Percentiles rank a stretch among this genome's conserved stretches.
Conservation (phyloP, 225 moss, liverwort and hornwort species). For the Takakia lepidozioides region DNA sequence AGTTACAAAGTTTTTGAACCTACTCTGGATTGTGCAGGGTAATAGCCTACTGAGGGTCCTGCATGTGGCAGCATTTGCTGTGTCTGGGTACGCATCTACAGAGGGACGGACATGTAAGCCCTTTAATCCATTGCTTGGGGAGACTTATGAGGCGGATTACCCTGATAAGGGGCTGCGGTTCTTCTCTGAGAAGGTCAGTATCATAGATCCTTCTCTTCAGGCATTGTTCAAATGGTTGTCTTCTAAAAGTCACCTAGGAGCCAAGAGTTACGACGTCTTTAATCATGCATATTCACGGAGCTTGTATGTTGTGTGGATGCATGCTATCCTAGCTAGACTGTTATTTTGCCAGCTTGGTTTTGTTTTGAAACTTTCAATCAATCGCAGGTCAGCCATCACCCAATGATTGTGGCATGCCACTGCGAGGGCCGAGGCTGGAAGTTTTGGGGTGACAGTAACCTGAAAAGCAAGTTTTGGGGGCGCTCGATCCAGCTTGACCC, state of each 20-base stretch:
- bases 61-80: constrained; percentile 88
- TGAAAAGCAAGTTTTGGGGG: constrained; percentile 99
- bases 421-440: constrained; percentile 97
- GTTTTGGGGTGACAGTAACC: constrained; percentile 97
- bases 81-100: constrained; percentile 95
- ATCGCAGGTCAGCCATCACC: constrained; percentile 95
- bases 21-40: constrained; percentile 55
- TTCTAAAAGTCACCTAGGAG: no score
- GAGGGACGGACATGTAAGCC: constrained; percentile 95
- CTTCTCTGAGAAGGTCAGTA: constrained; percentile 81
- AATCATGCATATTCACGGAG: no score
- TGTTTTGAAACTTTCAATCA: no score
- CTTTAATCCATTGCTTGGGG: constrained; percentile 93
- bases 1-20: no score
- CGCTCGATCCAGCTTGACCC: constrained; percentile 98
- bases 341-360: no score
- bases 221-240: no score
- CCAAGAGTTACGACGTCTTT: no score
- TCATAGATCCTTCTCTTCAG: no score
- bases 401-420: constrained; percentile 99
- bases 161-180: constrained; percentile 91
- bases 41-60: constrained; percentile 85
- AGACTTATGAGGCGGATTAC: constrained; percentile 96
- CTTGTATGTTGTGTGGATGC: no score
- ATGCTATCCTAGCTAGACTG: no score